These are phyloP conservation scores for Neurospora sp. DNA, from an alignment of 495 filamentous ascomycete species.

Conservation along the genomic window DNA sequence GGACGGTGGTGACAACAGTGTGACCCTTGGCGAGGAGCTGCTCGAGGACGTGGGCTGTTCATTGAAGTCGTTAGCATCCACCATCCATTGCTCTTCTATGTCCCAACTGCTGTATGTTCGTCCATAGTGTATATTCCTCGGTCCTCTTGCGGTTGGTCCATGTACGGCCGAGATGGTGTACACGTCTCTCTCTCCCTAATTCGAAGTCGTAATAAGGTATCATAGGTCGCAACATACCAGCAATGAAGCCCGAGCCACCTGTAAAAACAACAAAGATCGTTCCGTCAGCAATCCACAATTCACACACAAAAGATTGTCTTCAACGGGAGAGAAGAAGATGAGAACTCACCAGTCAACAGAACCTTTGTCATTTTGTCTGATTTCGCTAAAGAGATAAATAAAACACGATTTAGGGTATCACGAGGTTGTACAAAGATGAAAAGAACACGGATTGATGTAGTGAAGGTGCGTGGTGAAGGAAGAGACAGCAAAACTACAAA, in stretches of 20 bases:
- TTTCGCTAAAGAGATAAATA: neutral
- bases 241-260: constrained; percentile 43
- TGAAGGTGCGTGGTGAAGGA: too few species aligned
- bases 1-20: constrained; percentile 75
- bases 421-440: too few species aligned
- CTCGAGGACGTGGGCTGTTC: constrained; percentile 63
- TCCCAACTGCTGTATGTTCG: neutral
- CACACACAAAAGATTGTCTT: too few species aligned
- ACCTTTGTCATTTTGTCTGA: constrained; percentile 45
- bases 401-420: too few species aligned
- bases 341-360: constrained; percentile 44
- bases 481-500: too few species aligned
- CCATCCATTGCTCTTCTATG: neutral
- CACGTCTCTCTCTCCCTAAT: neutral
- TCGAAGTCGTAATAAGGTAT: too few species aligned
- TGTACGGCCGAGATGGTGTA: neutral
- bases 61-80: constrained; percentile 2
- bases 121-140: neutral
- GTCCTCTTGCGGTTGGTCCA: neutral
- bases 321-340: neutral
- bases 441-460: too few species aligned
- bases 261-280: neutral
- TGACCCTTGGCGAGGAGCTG: constrained; percentile 58
- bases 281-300: neutral
- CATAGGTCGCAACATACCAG: constrained; percentile 21